Evolutionary conservation across 2,329 filamentous ascomycete species (phyloP).

Genomic region (Phyllosticta citribraziliensis): DNA sequence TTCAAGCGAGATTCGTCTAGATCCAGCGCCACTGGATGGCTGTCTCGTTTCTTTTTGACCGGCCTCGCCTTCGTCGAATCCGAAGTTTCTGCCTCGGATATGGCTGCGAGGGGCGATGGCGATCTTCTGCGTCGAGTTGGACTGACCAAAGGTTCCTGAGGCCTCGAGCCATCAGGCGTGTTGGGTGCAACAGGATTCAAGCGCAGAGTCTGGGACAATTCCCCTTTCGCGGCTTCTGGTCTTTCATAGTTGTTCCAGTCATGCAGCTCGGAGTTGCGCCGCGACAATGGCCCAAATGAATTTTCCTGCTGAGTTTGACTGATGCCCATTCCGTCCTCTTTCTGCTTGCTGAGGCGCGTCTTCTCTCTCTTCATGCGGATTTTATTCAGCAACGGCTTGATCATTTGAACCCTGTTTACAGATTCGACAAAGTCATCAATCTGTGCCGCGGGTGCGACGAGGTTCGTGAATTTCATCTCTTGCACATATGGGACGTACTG

Average conservation of each 20-base stretch:
- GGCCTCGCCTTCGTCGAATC: not conserved
- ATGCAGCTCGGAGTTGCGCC: not conserved
- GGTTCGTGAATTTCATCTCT: conserved; percentile 9
- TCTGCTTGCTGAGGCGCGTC: not conserved
- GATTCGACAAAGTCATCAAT: conserved; percentile 10
- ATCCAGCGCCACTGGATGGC: not conserved
- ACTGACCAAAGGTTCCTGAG: not conserved
- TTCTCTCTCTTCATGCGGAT: not conserved
- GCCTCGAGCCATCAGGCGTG: not conserved
- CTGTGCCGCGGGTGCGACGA: conserved; percentile 10
- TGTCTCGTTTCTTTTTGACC: not conserved
- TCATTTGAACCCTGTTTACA: not conserved
- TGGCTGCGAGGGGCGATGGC: not conserved
- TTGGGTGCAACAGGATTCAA: not conserved
- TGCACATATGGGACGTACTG: conserved; percentile 13
- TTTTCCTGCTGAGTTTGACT: not conserved
- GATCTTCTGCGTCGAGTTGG: not conserved
- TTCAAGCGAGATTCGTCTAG: not conserved
- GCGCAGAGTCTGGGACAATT: not conserved
- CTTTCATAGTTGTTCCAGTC: not conserved
- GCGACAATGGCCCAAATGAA: not conserved
- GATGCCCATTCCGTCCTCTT: not conserved
- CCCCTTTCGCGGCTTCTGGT: not conserved
- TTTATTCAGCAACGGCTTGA: not conserved
- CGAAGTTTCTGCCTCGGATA: not conserved